A percentile compares a stretch with the other conserved stretches of the same genome.
phyloP scores from a whole-genome alignment of 768 basidiomycete genomes.

The Suillus americanus region DNA sequence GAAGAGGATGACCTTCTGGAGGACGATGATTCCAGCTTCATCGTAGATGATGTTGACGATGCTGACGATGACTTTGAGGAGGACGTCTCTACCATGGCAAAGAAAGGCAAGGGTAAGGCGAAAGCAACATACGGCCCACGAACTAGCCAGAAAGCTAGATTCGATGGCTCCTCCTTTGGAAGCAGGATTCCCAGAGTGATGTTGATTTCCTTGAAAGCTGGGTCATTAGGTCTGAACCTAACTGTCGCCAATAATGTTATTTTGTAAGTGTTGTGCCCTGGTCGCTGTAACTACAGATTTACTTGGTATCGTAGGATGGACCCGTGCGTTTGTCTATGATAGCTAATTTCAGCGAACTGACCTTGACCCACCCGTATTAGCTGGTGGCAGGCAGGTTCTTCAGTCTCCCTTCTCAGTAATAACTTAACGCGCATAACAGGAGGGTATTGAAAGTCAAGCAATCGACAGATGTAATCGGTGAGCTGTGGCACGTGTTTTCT shows the following conservation, averaged over 20 bases:
- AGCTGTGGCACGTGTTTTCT: constrained; percentile 9
- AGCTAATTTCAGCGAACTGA: constrained; percentile 4
- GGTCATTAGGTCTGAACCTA: constrained; percentile 83
- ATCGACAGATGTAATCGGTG: constrained; percentile 78
- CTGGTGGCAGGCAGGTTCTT: constrained; percentile 68
- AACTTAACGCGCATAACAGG: constrained; percentile 36
- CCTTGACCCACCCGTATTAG: constrained; percentile 33
- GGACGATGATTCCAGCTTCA: constrained; percentile 37
- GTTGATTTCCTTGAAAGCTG: constrained; percentile 85
- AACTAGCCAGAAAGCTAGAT: constrained; percentile 11
- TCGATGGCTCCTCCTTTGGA: constrained; percentile 21
- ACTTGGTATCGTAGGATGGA: constrained; percentile 59
- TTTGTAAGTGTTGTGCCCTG: constrained; percentile 49
- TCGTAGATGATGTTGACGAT: constrained; percentile 26
- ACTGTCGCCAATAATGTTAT: constrained; percentile 89
- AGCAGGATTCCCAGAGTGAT: constrained; percentile 70
- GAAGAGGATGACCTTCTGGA: constrained; percentile 17
- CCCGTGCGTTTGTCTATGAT: constrained; percentile 54
- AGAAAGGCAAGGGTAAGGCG: constrained; percentile 31
- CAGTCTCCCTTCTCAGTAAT: neutral
- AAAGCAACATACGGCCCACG: constrained; percentile 27
- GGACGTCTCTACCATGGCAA: constrained; percentile 29
- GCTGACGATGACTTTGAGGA: constrained; percentile 30
- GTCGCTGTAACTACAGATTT: neutral
- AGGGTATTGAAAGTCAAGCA: constrained; percentile 84